phyloP scores from a whole-genome alignment of 495 filamentous ascomycete genomes.

The Daldinia grandis region DNA sequence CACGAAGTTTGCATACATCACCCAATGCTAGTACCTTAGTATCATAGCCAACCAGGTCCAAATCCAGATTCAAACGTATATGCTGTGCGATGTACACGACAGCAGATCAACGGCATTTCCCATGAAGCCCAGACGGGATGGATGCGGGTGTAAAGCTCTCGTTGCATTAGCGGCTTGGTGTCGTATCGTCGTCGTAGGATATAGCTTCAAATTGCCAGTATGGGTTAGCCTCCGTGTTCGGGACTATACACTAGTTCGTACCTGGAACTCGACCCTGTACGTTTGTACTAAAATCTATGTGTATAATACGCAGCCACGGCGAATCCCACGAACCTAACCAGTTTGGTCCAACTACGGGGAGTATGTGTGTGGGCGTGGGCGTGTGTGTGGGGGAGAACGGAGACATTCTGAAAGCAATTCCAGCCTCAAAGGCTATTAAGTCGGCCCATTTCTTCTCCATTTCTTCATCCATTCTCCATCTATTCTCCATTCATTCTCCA shows the following conservation, averaged over 20 bases:
- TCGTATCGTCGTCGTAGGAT: constrained; percentile 1
- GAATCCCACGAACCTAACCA: background rate
- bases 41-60: background rate
- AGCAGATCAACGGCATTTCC: background rate
- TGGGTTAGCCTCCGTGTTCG: background rate
- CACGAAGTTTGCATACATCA: constrained; percentile 12
- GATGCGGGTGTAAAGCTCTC: constrained; percentile 17
- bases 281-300: background rate
- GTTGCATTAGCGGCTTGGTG: constrained; percentile 20
- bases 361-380: background rate
- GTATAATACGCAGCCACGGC: background rate
- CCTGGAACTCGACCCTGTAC: background rate
- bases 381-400: background rate
- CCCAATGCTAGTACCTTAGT: no score
- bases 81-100: background rate
- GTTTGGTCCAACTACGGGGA: background rate
- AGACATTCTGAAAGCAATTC: background rate
- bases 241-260: background rate
- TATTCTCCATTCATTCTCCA: background rate
- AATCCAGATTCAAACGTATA: background rate
- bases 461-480: background rate
- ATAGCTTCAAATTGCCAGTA: background rate
- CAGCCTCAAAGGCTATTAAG: background rate
- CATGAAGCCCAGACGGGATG: constrained; percentile 21
- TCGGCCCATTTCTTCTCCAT: background rate